Evolutionary conservation across 2,329 filamentous ascomycete species (phyloP), one percentile per base, ranked within the genome.

Genomic region (Daldinia sp.): DNA sequence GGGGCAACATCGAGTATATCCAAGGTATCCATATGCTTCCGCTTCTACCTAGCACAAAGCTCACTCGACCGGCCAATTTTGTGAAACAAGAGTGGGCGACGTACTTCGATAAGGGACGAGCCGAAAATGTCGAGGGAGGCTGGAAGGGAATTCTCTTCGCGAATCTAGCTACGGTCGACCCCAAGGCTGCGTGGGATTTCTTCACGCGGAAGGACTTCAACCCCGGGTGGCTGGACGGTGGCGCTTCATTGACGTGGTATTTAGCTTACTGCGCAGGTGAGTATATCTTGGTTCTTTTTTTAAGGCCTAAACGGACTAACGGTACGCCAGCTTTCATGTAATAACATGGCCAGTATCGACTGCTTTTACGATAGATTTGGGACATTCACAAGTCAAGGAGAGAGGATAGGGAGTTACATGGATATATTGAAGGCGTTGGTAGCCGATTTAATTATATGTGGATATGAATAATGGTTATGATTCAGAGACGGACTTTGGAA

Each of bases 141-240:
- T 98, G 96, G 96, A 92, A 88, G 78, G 93, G 95, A 0, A 88
- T 98, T 18, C 79, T 98, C 39, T 93, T 91, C 75, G 93, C 90
- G 23, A 98, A 97, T 78, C 86, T 93, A 48, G 94, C 93, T 0
- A 89, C 94, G 6, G 84, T 94, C 44, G 88, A 97, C 77, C 89
- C 95, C 0, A 80, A 79, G 59, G 81, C 86, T 6, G 89, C 92
- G 23, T 98, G 88, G 84, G 78, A 86, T 0, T 97, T 95, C 79
- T 98, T 99, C 78, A 85, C 85, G 0, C 83, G 87, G 68, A 78
- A 82, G 0, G 82, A 85, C 15, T 95, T 96, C 75, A 85, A 94
- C 75, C 83, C 86, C 39, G 79, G 80, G 46, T 93, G 88, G 87
- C 80, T 96, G 50, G 93, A 98, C 81, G 93, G 92, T 0, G 95